Evolutionary conservation across 257 asterid genomes (phyloP), one percentile per base, ranked within the genome.

Genomic region (Penstemon newberryi): DNA sequence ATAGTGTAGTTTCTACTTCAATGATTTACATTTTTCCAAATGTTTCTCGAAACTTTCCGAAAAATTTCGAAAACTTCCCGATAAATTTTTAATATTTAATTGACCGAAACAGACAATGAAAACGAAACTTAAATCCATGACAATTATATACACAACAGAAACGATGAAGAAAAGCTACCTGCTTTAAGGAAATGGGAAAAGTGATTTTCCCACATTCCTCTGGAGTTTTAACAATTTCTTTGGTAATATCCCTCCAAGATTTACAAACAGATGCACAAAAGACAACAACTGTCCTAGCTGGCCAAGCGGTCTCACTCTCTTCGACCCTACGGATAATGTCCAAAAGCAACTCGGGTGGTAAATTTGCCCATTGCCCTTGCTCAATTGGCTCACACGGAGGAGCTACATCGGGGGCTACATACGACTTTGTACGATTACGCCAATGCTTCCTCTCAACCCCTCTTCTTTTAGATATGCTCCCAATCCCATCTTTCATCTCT

Each of bases 181-280:
- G 97, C 78, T 88, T 91, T 67, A 88, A 88, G 72, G 97, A 88
- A 40, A 88, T 74, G 0, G 95, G 95, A 76, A 90, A 90, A 55
- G 96, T 90, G 75, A 88, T 67, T 73, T 86, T 90, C 52, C 96
- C 96, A 5, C 73, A 81, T 62, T 60, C 67, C 64, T 88, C 92
- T 0, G 95, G 96, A 70, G 83, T 73, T 47, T 73, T 86, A 51
- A 89, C 95, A 62, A 87, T 81, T 71, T 91, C 97, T 63, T 74
- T 77, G 75, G 95, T 85, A 90, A 91, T 84, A 57, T 84, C 89
- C 73, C 97, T 89, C 97, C 97, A 91, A 11, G 95, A 83, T 58
- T 84, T 73, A 81, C 97, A 91, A 70, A 91, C 97, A 38, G 90
- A 81, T 33, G 91, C 89, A 78, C 96, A 91, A 0, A 91, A 95